Evolutionary conservation across 352 stramenopile species (phyloP), one percentile per base, ranked within the genome.

Genomic region (Globisporangium parvum): DNA sequence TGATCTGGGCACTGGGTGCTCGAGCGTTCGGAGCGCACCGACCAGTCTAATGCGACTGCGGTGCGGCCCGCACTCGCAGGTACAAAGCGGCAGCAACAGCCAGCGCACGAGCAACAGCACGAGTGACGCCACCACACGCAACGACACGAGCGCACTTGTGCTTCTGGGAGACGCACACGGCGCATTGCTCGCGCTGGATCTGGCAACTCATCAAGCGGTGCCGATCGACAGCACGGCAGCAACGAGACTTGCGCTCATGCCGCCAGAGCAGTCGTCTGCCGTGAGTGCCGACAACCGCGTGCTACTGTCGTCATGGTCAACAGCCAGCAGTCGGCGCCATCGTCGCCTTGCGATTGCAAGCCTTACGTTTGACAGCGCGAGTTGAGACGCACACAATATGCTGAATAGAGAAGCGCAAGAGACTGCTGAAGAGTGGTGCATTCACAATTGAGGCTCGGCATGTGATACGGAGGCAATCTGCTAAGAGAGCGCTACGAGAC

Each of bases 121-220:
- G 6, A 31, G 21, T 15, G 44, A 9, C n/a, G n/a, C 4, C 21
- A 10, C 26, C 44, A 28, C 42, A 61, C 31, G 42, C 28, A 44
- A 48, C 47, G 14, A 31, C 54, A 45, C 53, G 31, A 14, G 47
- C 4, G 52, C 52, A 33, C 21, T 64, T 0, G n/a, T 74, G 31
- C 41, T 83, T 0, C 8, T 79, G 8, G 46, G 55, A 14, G 66
- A 78, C 23, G 20, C 23, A 31, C 17, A 47, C 3, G 66, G 71
- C 6, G 31, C 24, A 4, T 60, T 79, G 53, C 51, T 65, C 26
- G 52, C 61, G 18, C 26, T 80, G 42, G 67, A 83, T 37, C 47
- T 62, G n/a, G 39, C 21, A 18, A 39, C 44, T 0, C 55, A 56
- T 14, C 40, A 10, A 0, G 31, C 72, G 12, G 20, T 70, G 26